Conservation (phyloP, 129 eudicot genomes). For the Escallonia herrerae region DNA sequence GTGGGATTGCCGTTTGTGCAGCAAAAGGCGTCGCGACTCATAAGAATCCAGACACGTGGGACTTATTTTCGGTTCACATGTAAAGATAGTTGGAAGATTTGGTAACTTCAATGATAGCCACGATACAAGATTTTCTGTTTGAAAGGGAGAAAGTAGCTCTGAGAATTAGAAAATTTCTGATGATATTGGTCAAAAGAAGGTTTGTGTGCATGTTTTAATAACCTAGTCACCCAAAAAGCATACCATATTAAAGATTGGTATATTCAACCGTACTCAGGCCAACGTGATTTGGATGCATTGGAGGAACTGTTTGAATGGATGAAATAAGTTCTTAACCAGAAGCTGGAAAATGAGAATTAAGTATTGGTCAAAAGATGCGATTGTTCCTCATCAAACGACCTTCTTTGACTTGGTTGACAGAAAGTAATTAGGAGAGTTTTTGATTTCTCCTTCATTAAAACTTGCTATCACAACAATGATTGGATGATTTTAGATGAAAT, state of each 20-base stretch:
- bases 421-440: neutral
- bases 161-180: too few species aligned
- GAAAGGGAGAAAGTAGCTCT: too few species aligned
- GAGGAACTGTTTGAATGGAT: slow-evolving; percentile 18
- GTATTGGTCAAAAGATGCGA: slow-evolving; percentile 11
- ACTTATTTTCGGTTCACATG: slow-evolving; percentile 45
- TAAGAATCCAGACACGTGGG: slow-evolving; percentile 47
- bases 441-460: slow-evolving; percentile 5
- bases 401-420: too few species aligned
- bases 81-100: slow-evolving; percentile 31
- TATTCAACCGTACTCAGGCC: too few species aligned
- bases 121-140: slow-evolving; percentile 16
- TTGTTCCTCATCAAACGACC: neutral
- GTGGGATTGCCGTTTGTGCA: slow-evolving; percentile 11
- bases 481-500: neutral
- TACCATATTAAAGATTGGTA: too few species aligned
- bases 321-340: neutral
- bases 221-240: too few species aligned
- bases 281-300: neutral
- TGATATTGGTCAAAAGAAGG: too few species aligned
- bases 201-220: too few species aligned
- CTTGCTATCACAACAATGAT: neutral
- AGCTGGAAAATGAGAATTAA: slow-evolving; percentile 2
- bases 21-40: neutral
- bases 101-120: slow-evolving; percentile 14